phyloP scores from a whole-genome alignment of 2,329 filamentous ascomycete species.

The Domatiomyces globalis region DNA sequence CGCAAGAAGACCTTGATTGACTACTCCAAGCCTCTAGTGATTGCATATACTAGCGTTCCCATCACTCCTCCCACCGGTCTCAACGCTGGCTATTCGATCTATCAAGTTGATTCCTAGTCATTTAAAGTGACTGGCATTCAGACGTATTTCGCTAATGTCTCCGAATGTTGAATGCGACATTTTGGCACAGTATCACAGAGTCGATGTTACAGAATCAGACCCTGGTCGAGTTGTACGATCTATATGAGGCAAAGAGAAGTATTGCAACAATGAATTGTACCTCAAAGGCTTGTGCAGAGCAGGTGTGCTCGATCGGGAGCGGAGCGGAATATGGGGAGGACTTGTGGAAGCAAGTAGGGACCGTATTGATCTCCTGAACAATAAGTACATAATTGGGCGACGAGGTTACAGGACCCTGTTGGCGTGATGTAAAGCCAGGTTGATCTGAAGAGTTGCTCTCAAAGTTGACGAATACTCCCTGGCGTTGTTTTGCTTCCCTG shows the following conservation, averaged over 20 bases:
- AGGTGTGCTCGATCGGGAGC: too few species aligned
- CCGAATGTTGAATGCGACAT: conserved; percentile 14
- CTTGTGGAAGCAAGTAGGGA: too few species aligned
- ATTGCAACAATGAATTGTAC: too few species aligned
- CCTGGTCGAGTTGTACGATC: too few species aligned
- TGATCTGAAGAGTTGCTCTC: too few species aligned
- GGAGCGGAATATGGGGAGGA: too few species aligned
- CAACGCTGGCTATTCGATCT: conserved; percentile 20
- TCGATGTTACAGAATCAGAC: neutral
- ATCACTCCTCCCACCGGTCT: conserved; percentile 20
- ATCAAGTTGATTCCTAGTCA: conserved; percentile 18
- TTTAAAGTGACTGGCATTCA: conserved; percentile 20
- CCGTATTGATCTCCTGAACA: too few species aligned
- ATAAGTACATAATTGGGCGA: too few species aligned
- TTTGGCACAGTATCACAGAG: conserved; percentile 11
- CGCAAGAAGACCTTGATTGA: neutral
- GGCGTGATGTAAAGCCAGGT: too few species aligned
- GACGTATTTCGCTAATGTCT: conserved; percentile 22
- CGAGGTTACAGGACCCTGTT: too few species aligned
- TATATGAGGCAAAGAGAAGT: too few species aligned
- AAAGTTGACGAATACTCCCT: neutral
- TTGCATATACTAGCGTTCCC: conserved; percentile 19
- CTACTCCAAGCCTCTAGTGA: conserved; percentile 12
- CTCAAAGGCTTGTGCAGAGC: too few species aligned
- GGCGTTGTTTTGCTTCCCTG: neutral